Evolutionary conservation across 805 yeast genomes (phyloP).

Genomic region (Candida koratica): DNA sequence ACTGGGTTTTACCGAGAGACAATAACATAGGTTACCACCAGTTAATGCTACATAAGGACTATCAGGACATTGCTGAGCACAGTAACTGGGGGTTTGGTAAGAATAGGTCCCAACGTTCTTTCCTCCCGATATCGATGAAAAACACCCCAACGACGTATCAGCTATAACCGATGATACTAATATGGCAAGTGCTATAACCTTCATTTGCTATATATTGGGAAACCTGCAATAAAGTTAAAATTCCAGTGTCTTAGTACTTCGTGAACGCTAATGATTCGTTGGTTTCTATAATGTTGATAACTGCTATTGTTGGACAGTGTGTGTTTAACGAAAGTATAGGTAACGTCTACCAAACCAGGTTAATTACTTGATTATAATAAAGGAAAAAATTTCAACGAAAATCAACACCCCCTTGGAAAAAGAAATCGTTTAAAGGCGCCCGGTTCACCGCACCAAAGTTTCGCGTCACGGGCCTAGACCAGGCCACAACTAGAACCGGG

Average conservation of each 20-base stretch:
- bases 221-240: background rate
- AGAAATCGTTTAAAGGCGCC: constrained; percentile 4
- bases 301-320: too few species aligned
- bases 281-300: too few species aligned
- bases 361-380: background rate
- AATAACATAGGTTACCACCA: constrained; percentile 36
- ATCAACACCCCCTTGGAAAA: constrained; percentile 8
- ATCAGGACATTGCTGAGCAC: constrained; percentile 27
- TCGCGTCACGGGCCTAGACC: constrained; percentile 7
- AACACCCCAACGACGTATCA: constrained; percentile 25
- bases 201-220: constrained; percentile 3
- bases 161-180: constrained; percentile 2
- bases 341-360: background rate
- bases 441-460: background rate
- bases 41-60: constrained; percentile 37
- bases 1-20: constrained; percentile 31
- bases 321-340: constrained; percentile 1
- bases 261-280: too few species aligned
- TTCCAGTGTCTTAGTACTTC: background rate
- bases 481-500: too few species aligned
- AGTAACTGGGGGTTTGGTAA: constrained; percentile 29
- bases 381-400: constrained; percentile 7
- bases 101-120: constrained; percentile 19
- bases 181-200: constrained; percentile 2
- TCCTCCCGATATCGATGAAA: constrained; percentile 25